Percentiles rank a stretch among this genome's conserved stretches.
These are phyloP conservation scores for Trametes sanguinea DNA, from an alignment of 768 basidiomycete genomes.

Conservation along the genomic window DNA sequence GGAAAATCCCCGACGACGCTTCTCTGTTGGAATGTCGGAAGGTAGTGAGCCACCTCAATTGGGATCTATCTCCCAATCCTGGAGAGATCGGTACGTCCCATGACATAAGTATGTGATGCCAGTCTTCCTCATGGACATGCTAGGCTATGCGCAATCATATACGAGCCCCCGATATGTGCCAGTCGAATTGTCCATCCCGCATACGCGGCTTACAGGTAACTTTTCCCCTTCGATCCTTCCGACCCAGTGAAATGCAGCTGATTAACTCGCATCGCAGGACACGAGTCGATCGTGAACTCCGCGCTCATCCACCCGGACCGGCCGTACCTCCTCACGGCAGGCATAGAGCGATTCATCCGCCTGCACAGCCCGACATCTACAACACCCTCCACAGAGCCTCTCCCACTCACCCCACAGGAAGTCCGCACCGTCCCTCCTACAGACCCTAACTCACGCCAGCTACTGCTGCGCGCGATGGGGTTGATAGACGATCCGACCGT, in stretches of 20 bases:
- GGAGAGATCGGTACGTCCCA: constrained; percentile 41
- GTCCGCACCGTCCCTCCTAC: constrained; percentile 48
- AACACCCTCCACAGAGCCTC: constrained; percentile 48
- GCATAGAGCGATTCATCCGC: constrained; percentile 69
- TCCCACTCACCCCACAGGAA: constrained; percentile 47
- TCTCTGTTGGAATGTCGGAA: constrained; percentile 48
- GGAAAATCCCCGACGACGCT: constrained; percentile 63
- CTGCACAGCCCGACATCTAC: constrained; percentile 66
- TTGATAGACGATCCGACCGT: constrained; percentile 33
- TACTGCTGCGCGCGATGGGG: constrained; percentile 42
- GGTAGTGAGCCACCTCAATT: constrained; percentile 47
- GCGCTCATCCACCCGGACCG: constrained; percentile 71
- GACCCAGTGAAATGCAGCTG: neutral
- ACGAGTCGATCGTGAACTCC: constrained; percentile 77
- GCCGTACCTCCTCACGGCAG: constrained; percentile 66
- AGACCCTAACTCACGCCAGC: constrained; percentile 36
- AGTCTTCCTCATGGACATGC: constrained; percentile 14
- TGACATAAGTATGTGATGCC: too few relatives aligned
- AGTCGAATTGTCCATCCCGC: constrained; percentile 60
- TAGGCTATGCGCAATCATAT: constrained; percentile 14
- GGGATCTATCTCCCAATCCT: constrained; percentile 40
- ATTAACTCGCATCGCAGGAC: constrained; percentile 43
- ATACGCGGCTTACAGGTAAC: constrained; percentile 59
- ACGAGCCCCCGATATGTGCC: constrained; percentile 54
- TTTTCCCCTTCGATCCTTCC: constrained; percentile 2